Evolutionary conservation across 305 asterid genomes (phyloP).

Genomic region (Withania somnifera): DNA sequence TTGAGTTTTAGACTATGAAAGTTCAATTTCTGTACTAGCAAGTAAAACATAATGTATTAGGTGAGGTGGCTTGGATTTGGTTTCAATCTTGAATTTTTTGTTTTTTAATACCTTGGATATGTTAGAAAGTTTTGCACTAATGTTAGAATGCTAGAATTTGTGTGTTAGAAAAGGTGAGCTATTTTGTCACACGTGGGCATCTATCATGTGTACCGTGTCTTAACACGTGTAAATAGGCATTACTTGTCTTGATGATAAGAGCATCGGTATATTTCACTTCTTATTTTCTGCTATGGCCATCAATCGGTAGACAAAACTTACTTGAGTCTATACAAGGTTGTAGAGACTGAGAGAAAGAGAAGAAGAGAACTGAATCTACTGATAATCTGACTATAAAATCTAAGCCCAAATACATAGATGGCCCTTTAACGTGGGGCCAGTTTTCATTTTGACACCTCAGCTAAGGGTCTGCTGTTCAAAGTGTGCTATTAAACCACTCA

Average conservation of each 20-base stretch:
- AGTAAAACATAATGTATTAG: background rate
- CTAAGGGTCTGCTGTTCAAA: background rate
- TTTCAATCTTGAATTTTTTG: background rate
- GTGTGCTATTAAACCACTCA: background rate
- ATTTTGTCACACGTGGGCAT: background rate
- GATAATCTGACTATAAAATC: background rate
- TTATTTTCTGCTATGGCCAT: background rate
- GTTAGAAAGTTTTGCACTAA: background rate
- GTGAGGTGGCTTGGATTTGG: background rate
- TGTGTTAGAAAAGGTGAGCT: background rate
- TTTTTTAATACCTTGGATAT: background rate
- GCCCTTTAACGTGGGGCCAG: background rate
- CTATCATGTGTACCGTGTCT: background rate
- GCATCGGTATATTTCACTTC: background rate
- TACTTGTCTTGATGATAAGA: background rate
- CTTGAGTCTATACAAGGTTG: background rate
- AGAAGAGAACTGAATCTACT: background rate
- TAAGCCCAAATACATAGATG: background rate
- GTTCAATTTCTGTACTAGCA: background rate
- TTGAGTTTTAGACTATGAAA: background rate
- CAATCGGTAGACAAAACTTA: background rate
- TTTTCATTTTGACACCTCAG: background rate
- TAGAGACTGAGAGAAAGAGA: background rate
- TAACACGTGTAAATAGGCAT: background rate
- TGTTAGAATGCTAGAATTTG: background rate